A percentile compares a stretch with the other conserved stretches of the same genome.
Conservation (phyloP, 2,329 filamentous ascomycete genomes). For the Aureobasidium sp. region DNA sequence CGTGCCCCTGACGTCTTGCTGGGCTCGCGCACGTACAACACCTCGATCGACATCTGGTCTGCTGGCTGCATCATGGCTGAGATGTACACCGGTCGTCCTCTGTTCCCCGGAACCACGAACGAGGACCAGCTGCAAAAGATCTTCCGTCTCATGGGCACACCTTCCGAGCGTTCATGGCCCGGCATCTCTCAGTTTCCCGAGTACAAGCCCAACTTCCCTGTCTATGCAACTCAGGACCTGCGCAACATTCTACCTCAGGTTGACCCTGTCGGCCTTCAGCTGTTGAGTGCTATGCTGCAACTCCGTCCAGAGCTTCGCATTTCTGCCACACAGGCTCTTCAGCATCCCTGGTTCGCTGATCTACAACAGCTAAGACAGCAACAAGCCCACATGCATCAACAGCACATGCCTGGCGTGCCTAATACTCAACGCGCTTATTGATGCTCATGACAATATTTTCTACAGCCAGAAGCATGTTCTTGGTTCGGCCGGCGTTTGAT, state of each 20-base stretch:
- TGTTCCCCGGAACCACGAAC: slow-evolving; percentile 96
- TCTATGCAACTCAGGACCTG: slow-evolving; percentile 88
- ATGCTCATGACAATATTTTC: not conserved
- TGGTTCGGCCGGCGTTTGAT: slow-evolving; percentile 2
- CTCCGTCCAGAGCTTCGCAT: slow-evolving; percentile 86
- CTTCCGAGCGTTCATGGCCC: slow-evolving; percentile 90
- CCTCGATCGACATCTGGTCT: slow-evolving; percentile 99
- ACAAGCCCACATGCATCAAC: slow-evolving; percentile 15
- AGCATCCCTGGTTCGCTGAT: slow-evolving; percentile 89
- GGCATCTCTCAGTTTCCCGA: slow-evolving; percentile 94
- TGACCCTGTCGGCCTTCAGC: slow-evolving; percentile 76
- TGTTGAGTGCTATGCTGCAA: slow-evolving; percentile 87
- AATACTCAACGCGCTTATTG: slow-evolving; percentile 18
- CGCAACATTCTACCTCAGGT: slow-evolving; percentile 83
- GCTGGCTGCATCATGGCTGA: slow-evolving; percentile 99
- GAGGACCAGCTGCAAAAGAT: slow-evolving; percentile 96
- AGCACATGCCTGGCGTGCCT: slow-evolving; percentile 17
- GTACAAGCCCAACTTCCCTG: slow-evolving; percentile 91
- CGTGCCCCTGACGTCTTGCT: slow-evolving; percentile 91
- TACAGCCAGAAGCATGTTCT: not conserved
- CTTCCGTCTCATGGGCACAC: slow-evolving; percentile 97
- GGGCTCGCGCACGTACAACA: slow-evolving; percentile 93
- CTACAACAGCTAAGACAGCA: slow-evolving; percentile 44
- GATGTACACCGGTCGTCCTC: slow-evolving; percentile 92
- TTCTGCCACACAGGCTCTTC: slow-evolving; percentile 76